Evolutionary conservation across 805 yeast species (phyloP).

Genomic region (Starmerella etchellsii): DNA sequence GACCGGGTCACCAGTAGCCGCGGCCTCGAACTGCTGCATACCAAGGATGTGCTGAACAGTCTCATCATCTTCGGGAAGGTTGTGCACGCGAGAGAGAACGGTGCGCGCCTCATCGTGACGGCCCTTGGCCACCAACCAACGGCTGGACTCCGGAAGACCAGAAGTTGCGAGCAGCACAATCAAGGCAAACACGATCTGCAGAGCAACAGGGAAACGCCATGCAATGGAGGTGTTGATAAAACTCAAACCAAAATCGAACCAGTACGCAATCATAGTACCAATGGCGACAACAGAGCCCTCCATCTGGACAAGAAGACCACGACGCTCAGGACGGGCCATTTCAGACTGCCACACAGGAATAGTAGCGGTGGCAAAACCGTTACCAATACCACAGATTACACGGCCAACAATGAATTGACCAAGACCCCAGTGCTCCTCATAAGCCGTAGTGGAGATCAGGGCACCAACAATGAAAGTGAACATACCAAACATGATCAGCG

Average conservation of each 20-base stretch:
- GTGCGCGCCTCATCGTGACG: constrained; percentile 34
- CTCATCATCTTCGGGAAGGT: constrained; percentile 15
- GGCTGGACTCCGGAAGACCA: constrained; percentile 75
- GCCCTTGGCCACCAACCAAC: constrained; percentile 65
- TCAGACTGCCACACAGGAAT: constrained; percentile 77
- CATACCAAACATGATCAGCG: constrained; percentile 44
- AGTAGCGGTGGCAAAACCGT: constrained; percentile 65
- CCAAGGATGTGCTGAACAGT: constrained; percentile 15
- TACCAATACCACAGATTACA: constrained; percentile 60
- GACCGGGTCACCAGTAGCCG: constrained; percentile 19
- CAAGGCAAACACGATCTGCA: constrained; percentile 52
- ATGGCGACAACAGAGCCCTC: constrained; percentile 62
- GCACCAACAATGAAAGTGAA: constrained; percentile 48
- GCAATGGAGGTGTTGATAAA: constrained; percentile 37
- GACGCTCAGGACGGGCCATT: constrained; percentile 48
- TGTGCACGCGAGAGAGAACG: constrained; percentile 37
- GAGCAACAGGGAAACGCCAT: constrained; percentile 72
- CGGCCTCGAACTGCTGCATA: constrained; percentile 20
- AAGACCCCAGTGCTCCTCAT: constrained; percentile 31
- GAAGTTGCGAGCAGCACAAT: constrained; percentile 39
- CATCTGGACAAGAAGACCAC: constrained; percentile 56
- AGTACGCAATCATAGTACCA: constrained; percentile 65
- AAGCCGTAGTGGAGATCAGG: constrained; percentile 41
- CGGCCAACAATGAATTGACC: constrained; percentile 69
- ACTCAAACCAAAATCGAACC: constrained; percentile 62